Conservation (phyloP, 257 asterid species). For the Primulina eburnea region DNA sequence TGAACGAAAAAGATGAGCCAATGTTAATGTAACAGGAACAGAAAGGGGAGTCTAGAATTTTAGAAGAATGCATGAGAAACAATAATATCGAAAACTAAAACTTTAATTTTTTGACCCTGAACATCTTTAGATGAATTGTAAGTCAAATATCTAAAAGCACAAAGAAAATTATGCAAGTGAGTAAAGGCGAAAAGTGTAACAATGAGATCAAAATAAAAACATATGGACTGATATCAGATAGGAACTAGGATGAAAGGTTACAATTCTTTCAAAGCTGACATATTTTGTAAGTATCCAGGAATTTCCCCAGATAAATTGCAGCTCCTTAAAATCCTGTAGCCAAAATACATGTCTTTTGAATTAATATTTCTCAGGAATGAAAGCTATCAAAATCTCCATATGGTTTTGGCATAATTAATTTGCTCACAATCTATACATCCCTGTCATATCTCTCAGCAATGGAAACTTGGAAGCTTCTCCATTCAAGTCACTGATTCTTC, state of each 20-base stretch:
- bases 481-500: conserved; percentile 55
- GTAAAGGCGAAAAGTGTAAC: too few species aligned
- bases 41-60: too few species aligned
- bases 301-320: conserved; percentile 52
- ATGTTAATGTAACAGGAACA: too few species aligned
- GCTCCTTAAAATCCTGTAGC: conserved; percentile 60
- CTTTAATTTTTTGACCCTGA: too few species aligned
- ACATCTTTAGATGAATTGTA: too few species aligned
- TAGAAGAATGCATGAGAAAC: too few species aligned
- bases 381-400: conserved; percentile 2
- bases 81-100: too few species aligned
- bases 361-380: conserved; percentile 4
- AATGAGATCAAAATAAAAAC: too few species aligned
- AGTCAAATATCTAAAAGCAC: too few species aligned
- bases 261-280: conserved; percentile 33
- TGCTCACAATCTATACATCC: conserved; percentile 44
- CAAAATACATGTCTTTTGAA: background rate
- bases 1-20: background rate
- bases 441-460: conserved; percentile 33
- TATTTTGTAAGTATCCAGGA: conserved; percentile 30
- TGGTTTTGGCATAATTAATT: conserved; percentile 17
- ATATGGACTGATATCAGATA: background rate
- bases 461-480: conserved; percentile 55
- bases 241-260: conserved; percentile 24
- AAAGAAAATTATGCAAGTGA: too few species aligned